These are phyloP conservation scores for Neodidymelliopsis sp. DNA, from an alignment of 2,329 filamentous ascomycete genomes.

Conservation along the genomic window DNA sequence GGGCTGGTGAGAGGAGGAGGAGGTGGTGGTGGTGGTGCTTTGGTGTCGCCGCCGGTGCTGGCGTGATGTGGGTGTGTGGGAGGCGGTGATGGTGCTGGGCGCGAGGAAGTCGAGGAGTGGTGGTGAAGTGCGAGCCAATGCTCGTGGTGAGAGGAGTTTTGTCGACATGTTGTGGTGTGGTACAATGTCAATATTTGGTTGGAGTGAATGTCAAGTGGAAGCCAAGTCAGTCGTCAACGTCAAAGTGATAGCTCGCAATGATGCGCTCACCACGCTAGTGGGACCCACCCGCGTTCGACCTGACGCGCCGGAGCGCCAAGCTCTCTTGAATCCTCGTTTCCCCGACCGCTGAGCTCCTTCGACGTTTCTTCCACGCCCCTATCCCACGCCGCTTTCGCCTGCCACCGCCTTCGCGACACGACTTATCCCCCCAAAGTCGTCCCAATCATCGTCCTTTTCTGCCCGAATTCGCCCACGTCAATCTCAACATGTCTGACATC, in stretches of 20 bases:
- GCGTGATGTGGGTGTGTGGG: slow-evolving; percentile 1
- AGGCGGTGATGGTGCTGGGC: slow-evolving; percentile 27
- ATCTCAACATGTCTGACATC: slow-evolving; percentile 71
- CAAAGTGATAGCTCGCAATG: slow-evolving; percentile 15
- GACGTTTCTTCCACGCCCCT: slow-evolving; percentile 29
- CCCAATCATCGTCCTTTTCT: slow-evolving; percentile 11
- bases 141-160: slow-evolving; percentile 21
- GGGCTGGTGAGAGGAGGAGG: slow-evolving; percentile 23
- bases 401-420: slow-evolving; percentile 6
- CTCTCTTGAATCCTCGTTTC: slow-evolving; percentile 26
- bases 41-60: slow-evolving; percentile 17
- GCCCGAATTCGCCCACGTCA: slow-evolving; percentile 7
- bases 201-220: no score
- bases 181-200: no score
- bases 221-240: background rate
- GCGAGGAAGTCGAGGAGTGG: slow-evolving; percentile 39
- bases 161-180: slow-evolving; percentile 24
- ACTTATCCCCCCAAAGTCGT: background rate
- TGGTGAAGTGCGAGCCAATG: slow-evolving; percentile 27
- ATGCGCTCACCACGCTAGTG: slow-evolving; percentile 33
- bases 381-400: slow-evolving; percentile 19
- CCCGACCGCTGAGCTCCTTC: slow-evolving; percentile 28
- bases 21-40: slow-evolving; percentile 3
- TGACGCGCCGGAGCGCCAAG: slow-evolving; percentile 33
- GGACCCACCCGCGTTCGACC: slow-evolving; percentile 21